Evolutionary conservation across 495 filamentous ascomycete genomes (phyloP).

Genomic region (Oidiodendron maius): DNA sequence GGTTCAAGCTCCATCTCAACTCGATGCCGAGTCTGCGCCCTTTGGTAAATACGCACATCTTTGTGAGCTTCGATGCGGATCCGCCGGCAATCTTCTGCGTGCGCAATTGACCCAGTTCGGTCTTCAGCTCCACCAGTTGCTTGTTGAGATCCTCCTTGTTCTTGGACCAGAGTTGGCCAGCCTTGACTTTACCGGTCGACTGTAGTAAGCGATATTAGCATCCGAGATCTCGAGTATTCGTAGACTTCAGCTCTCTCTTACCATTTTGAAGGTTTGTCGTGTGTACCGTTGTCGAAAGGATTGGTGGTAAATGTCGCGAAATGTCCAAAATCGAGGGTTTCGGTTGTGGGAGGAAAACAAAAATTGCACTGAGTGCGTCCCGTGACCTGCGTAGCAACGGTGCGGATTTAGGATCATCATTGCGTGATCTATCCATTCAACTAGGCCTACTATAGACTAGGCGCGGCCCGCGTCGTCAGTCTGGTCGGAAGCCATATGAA

Average conservation of each 20-base stretch:
- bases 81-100: conserved; percentile 96
- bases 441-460: neutral
- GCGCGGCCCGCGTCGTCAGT: conserved; percentile 1
- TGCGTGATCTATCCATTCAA: too few relatives aligned
- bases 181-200: conserved; percentile 92
- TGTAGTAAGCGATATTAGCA: conserved; percentile 32
- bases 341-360: neutral
- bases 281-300: conserved; percentile 24
- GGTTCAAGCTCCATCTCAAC: conserved; percentile 13
- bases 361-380: neutral
- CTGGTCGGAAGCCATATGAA: too few relatives aligned
- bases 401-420: neutral
- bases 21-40: neutral
- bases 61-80: conserved; percentile 87
- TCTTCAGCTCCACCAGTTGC: conserved; percentile 91
- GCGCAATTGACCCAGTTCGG: conserved; percentile 84
- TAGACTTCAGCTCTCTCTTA: conserved; percentile 27
- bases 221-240: too few relatives aligned
- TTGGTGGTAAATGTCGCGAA: conserved; percentile 22
- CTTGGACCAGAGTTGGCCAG: conserved; percentile 95
- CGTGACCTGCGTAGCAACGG: neutral
- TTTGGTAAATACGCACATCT: conserved; percentile 69
- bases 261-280: conserved; percentile 39
- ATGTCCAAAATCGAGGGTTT: neutral
- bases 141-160: conserved; percentile 94